Base-by-base conservation (phyloP, 2,329 filamentous ascomycete genomes). In the Trichoderma sp. region DNA sequence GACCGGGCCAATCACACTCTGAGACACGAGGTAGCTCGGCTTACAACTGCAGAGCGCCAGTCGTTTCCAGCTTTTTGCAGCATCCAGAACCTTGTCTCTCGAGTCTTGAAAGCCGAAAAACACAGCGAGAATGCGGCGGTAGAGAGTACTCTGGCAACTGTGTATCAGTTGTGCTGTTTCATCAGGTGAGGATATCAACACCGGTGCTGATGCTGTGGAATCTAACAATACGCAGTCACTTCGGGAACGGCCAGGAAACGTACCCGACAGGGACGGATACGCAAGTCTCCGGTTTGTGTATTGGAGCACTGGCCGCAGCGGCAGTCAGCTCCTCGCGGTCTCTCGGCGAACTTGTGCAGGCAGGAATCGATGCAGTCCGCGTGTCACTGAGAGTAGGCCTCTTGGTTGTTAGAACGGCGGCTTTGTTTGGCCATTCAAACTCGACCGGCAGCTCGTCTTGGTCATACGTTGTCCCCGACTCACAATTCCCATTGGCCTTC, bases 221-320 rank as follows among this genome's bases (percentile, higher is more conserved):
- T 14, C 21, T 43, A 19, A 57, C 12, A 24, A 21, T 28, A 4
- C 7, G 26, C 17, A 66, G 64, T 44, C 63, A 63, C 21, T 66
- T 55, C 21, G 64, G 64, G 39, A 43, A 63, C 28, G 41, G 41
- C 28, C 28, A 56, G 19, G 30, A 55, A 30, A 41, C 19, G 24
- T 66, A 63, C 39, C 64, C 64, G 39, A 48, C 41, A 7, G 15
- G 44, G 6, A 17, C 41, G 47, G 63, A 48, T n/a, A 39, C 26
- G 9, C 50, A 64, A 10, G 60, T 66, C n/a, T 39, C 45, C 3
- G 64, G 64, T 5, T 19, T 66, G 28, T 66, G 64, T 26, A 57
- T 64, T 43, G 64, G 64, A 48, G 45, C 64, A 28, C 28, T 66
- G n/a, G 45, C 64, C 0, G 64, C 64, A n/a, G 64, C 64, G 14